phyloP scores from a whole-genome alignment of 2,329 filamentous ascomycete genomes.

The Hypoxylon sp. region DNA sequence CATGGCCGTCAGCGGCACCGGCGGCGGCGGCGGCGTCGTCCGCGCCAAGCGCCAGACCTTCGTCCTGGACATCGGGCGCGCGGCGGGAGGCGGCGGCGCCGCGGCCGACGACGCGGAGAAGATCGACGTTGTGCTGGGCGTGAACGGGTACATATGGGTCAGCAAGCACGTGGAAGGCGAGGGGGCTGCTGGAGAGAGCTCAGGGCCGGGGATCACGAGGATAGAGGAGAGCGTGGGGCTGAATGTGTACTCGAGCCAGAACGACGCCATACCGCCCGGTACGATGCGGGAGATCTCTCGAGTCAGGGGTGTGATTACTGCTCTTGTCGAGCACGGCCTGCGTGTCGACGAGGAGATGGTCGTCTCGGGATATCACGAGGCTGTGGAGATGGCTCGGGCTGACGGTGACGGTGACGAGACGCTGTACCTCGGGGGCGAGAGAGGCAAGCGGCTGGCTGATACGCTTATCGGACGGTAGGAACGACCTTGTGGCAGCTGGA shows the following conservation, averaged over 20 bases:
- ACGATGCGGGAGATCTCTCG: constrained; percentile 91
- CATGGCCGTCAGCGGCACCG: constrained; percentile 81
- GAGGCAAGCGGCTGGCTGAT: constrained; percentile 64
- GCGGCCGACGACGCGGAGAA: constrained; percentile 65
- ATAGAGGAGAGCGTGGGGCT: constrained; percentile 89
- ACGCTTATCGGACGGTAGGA: constrained; percentile 52
- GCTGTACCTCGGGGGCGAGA: constrained; percentile 70
- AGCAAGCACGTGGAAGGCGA: constrained; percentile 80
- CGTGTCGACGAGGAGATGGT: constrained; percentile 93
- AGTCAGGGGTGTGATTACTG: constrained; percentile 82
- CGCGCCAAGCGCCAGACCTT: constrained; percentile 88
- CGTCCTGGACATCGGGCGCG: constrained; percentile 71
- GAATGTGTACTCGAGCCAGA: constrained; percentile 94
- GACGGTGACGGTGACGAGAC: constrained; percentile 68
- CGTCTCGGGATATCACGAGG: constrained; percentile 82
- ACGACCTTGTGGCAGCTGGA: neutral
- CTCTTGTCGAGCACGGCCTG: constrained; percentile 83
- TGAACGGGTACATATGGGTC: constrained; percentile 98
- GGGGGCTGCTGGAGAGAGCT: constrained; percentile 59
- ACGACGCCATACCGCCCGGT: constrained; percentile 81
- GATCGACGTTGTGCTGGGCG: constrained; percentile 89
- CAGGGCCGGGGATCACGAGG: constrained; percentile 76
- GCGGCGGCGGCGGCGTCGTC: constrained; percentile 88
- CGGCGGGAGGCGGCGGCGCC: constrained; percentile 49
- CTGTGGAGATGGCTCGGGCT: constrained; percentile 78